phyloP scores from a whole-genome alignment of 2,329 filamentous ascomycete species.

The Microdochium nivale region DNA sequence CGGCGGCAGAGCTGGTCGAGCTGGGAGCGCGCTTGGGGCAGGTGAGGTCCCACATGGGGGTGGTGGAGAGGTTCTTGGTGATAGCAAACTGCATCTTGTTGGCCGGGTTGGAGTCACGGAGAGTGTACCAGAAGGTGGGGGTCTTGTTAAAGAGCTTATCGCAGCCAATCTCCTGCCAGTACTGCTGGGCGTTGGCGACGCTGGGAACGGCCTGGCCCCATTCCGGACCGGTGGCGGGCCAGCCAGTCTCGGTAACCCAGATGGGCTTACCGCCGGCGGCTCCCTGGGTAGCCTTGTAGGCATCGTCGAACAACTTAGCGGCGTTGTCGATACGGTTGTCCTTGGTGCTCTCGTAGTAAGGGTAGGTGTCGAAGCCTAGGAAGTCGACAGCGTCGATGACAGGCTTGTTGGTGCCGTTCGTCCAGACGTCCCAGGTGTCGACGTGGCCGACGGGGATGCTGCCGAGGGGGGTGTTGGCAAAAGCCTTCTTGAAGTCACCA shows the following conservation, averaged over 20 bases:
- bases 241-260: conserved; percentile 59
- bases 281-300: conserved; percentile 32
- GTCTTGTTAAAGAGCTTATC: conserved; percentile 44
- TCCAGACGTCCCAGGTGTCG: conserved; percentile 60
- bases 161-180: conserved; percentile 57
- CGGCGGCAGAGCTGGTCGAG: conserved; percentile 13
- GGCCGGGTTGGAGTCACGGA: conserved; percentile 52
- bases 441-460: conserved; percentile 53
- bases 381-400: conserved; percentile 57
- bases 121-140: conserved; percentile 53
- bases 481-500: conserved; percentile 49
- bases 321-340: conserved; percentile 47
- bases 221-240: conserved; percentile 46
- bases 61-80: conserved; percentile 42
- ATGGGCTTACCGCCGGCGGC: conserved; percentile 44
- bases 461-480: conserved; percentile 35
- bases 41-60: conserved; percentile 41
- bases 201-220: conserved; percentile 47
- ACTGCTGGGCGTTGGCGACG: conserved; percentile 50
- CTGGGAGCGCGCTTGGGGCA: conserved; percentile 37
- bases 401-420: conserved; percentile 47
- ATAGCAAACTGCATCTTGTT: conserved; percentile 51
- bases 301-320: conserved; percentile 43
- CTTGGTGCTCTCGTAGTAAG: conserved; percentile 54
- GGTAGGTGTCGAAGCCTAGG: conserved; percentile 57